phyloP scores from a whole-genome alignment of 2,329 filamentous ascomycete species.

The Epichloe baconii region DNA sequence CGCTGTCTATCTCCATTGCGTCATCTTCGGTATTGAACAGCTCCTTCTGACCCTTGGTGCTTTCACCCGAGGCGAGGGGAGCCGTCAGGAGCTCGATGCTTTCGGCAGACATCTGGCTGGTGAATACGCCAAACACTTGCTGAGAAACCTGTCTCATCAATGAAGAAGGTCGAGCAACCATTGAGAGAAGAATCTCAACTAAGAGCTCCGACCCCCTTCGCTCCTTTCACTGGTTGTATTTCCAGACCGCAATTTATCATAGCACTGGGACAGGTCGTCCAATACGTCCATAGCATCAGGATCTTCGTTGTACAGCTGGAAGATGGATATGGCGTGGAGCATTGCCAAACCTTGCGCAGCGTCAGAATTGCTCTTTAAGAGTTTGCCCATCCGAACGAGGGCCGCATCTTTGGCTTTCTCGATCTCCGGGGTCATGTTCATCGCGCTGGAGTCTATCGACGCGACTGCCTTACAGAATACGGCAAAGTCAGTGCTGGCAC shows the following conservation, averaged over 20 bases:
- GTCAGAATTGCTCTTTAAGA: constrained; percentile 29
- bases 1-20: constrained; percentile 37
- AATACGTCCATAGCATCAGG: constrained; percentile 73
- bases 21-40: constrained; percentile 63
- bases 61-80: constrained; percentile 69
- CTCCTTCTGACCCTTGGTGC: constrained; percentile 67
- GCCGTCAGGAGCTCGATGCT: constrained; percentile 54
- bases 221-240: constrained; percentile 34
- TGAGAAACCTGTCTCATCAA: constrained; percentile 77
- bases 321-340: constrained; percentile 69
- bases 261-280: constrained; percentile 67
- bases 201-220: constrained; percentile 55
- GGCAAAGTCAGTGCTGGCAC: constrained; percentile 37
- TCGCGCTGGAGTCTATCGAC: constrained; percentile 37
- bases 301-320: constrained; percentile 85
- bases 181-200: constrained; percentile 80
- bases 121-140: constrained; percentile 77
- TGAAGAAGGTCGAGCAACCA: constrained; percentile 73
- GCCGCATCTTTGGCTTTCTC: constrained; percentile 39
- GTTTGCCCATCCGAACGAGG: constrained; percentile 37
- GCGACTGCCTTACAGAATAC: constrained; percentile 41
- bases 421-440: constrained; percentile 43
- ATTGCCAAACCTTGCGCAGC: constrained; percentile 57
- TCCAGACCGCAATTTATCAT: constrained; percentile 46
- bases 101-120: constrained; percentile 56